Evolutionary conservation across 169 alveolate genomes (phyloP).

Genomic region (Perkinsus chesapeaki): DNA sequence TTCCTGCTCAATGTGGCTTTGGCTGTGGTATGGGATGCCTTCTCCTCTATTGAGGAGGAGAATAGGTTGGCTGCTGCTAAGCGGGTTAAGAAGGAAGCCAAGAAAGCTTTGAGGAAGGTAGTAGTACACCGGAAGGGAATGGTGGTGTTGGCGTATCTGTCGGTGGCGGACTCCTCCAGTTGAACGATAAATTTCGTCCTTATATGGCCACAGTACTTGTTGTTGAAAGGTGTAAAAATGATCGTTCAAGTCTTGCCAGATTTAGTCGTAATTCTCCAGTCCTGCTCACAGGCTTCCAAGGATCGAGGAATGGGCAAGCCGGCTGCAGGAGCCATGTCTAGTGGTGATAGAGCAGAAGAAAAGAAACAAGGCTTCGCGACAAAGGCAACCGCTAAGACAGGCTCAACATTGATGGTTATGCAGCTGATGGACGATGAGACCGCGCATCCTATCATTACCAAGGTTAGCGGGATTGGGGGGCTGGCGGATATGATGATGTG

Average conservation of each 20-base stretch:
- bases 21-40: constrained; percentile 17
- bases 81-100: not conserved
- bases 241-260: no score
- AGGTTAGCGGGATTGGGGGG: not conserved
- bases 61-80: not conserved
- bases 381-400: not conserved
- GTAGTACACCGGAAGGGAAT: not conserved
- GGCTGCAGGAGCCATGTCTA: no score
- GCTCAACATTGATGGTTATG: not conserved
- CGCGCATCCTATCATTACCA: not conserved
- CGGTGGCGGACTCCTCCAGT: not conserved
- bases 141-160: no score
- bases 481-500: not conserved
- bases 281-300: no score
- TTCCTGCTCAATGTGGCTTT: constrained; percentile 16
- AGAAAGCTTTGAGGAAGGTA: not conserved
- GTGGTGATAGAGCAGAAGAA: no score
- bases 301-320: no score
- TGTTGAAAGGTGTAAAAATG: no score
- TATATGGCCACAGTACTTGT: no score
- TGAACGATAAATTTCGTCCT: no score
- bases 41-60: not conserved
- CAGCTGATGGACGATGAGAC: not conserved
- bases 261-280: no score
- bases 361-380: not conserved